Base-by-base conservation (phyloP, 2,329 filamentous ascomycete species). In the Aspergillus brunneoviolaceus region DNA sequence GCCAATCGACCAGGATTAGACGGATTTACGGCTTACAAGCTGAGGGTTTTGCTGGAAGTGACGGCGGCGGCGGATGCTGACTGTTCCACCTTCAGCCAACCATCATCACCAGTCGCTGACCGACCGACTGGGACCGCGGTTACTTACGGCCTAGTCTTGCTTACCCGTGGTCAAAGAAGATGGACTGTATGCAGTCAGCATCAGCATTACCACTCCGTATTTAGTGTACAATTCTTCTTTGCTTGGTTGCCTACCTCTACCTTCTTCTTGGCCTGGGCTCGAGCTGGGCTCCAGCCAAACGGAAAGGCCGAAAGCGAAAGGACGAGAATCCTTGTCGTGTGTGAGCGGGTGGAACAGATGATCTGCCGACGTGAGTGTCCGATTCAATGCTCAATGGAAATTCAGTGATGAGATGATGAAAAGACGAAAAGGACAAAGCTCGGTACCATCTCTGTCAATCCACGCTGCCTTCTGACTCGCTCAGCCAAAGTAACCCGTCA, bases 401-500 rank as follows among this genome's bases (percentile, higher is more conserved):
- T 16, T 39, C 42, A 45, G 21, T n/a, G 33, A 55, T 47, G 52
- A n/a, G 9, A 9, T 9, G 27, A 29, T 29, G 27, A 9, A 29
- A 29, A 29, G 27, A 29, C 9, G 27, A 49, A 53, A 39, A 48
- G 42, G 53, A 47, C 19, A 48, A 42, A 31, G 42, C 27, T 55
- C 53, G 53, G 53, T 33, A 42, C 48, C 53, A 48, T 55, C 25
- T n/a, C 53, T 48, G 53, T 45, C 53, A 19, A n/a, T 45, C 29
- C 31, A 35, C 27, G 12, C 16, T 35, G 42, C 23, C 42, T 33
- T 55, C 45, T 49, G 53, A 55, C 45, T 49, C 27, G 33, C 53
- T 47, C 53, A 47, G 48, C 23, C 45, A 31, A 23, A 49, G 42
- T 48, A 49, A 33, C 42, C 29, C 25, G 16, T 52, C 39, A 52